Evolutionary conservation across 495 filamentous ascomycete species (phyloP), one percentile per base, ranked within the genome.

Genomic region (Lophium mytilinum): DNA sequence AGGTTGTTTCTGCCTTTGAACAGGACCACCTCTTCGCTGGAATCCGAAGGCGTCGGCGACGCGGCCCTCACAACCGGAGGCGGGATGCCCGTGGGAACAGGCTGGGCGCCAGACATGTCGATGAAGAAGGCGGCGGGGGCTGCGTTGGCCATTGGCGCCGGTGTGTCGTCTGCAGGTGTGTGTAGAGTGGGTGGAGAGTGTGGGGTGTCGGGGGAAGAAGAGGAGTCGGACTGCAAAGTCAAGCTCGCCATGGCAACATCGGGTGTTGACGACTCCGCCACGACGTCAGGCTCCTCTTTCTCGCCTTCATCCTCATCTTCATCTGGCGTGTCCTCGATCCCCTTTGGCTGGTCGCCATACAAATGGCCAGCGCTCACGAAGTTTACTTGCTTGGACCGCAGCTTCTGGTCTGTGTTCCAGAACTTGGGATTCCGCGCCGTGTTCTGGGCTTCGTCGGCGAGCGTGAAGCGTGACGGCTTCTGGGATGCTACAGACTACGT

Each of bases 391-490:
- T 79, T 74, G 51, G 83, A 66, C 19, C 82, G 75, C 30, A 85
- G 61, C 53, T 68, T 71, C 8, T 37, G 41, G 52, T 56, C 64
- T 9, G 69, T 57, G 17, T 61, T 59, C 58, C 61, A 75, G 71
- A 55, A 62, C 3, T 72, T 67, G 39, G 73, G 74, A 51, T 86
- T 82, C 4, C 74, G 78, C 68, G 82, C 81, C 17, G 88, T 92
- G 60, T 89, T 86, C 47, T 80, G 81, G 56, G 87, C 90, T 72
- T 89, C 89, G 53, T 93, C 83, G 50, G 77, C 75, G 73, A 94
- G 77, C 0, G 85, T 83, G 57, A 87, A 81, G 72, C 37, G 72
- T 33, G 24, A 17, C 71, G 18, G 55, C 73, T 19, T 69, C 72
- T 43, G 41, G 21, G 50, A 36, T 46, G 40, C 52, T 55, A 21